A percentile compares a stretch with the other conserved stretches of the same genome.
These are phyloP conservation scores for Lecanicillium sp. DNA, from an alignment of 2,329 filamentous ascomycete species.

Conservation along the genomic window DNA sequence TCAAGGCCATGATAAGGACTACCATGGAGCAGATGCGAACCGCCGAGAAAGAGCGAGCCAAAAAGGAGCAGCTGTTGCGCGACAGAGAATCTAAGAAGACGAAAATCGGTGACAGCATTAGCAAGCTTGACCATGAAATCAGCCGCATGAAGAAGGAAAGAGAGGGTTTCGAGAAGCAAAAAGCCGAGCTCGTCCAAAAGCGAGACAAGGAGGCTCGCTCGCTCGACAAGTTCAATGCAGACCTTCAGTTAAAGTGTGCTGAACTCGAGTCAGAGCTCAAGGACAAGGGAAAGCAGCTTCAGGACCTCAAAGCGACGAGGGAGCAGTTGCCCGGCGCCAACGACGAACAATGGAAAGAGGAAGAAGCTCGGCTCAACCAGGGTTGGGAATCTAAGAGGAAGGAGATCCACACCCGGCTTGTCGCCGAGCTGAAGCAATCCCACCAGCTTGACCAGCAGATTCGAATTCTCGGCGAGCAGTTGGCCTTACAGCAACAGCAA, in stretches of 20 bases:
- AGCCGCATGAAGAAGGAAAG: conserved; percentile 51
- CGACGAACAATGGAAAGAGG: conserved; percentile 48
- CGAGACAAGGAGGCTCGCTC: conserved; percentile 43
- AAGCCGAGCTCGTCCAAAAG: conserved; percentile 39
- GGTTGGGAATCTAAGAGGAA: conserved; percentile 48
- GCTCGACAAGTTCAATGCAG: conserved; percentile 46
- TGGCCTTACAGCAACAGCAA: conserved; percentile 34
- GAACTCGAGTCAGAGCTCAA: conserved; percentile 66
- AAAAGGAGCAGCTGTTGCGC: conserved; percentile 65
- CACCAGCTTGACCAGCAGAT: conserved; percentile 40
- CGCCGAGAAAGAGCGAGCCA: conserved; percentile 68
- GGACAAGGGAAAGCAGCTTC: conserved; percentile 58
- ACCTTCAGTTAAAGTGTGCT: conserved; percentile 56
- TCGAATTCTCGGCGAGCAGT: conserved; percentile 37
- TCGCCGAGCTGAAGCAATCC: conserved; percentile 38
- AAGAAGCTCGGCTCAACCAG: conserved; percentile 42
- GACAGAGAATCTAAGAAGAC: conserved; percentile 62
- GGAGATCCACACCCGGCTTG: conserved; percentile 43
- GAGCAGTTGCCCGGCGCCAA: conserved; percentile 56
- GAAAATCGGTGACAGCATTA: conserved; percentile 63
- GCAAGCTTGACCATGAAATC: conserved; percentile 59
- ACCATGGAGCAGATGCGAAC: conserved; percentile 76
- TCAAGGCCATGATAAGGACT: conserved; percentile 72
- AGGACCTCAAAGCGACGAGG: conserved; percentile 63
- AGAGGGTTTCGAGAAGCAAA: conserved; percentile 46